Conservation (phyloP, 1,284 basidiomycete genomes). For the Blastosporella zonata region DNA sequence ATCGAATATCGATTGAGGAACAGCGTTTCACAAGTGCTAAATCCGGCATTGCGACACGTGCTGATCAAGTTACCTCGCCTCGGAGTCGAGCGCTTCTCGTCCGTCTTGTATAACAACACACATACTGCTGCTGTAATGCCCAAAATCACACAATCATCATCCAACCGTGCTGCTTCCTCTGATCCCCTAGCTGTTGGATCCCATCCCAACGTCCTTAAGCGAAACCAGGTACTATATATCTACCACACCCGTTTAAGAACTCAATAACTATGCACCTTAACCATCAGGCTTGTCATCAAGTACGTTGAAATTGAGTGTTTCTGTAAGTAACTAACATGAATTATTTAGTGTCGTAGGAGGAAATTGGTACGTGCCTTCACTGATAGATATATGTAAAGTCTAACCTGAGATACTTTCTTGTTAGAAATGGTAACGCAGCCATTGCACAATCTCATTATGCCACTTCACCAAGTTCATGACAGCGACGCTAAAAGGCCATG, state of each 20-base stretch:
- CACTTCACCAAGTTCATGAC: slow-evolving; percentile 11
- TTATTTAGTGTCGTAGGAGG: slow-evolving; percentile 58
- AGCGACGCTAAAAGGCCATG: slow-evolving; percentile 72
- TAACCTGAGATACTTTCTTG: slow-evolving; percentile 14
- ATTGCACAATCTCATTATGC: slow-evolving; percentile 4
- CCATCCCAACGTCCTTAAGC: slow-evolving; percentile 52
- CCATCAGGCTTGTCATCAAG: slow-evolving; percentile 47
- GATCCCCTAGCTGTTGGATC: slow-evolving; percentile 29
- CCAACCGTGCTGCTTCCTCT: slow-evolving; percentile 25
- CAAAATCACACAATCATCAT: slow-evolving; percentile 26
- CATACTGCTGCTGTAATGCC: slow-evolving; percentile 20
- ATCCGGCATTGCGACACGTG: slow-evolving; percentile 16
- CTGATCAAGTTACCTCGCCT: slow-evolving; percentile 10
- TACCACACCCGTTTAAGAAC: not conserved
- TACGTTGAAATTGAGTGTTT: slow-evolving; percentile 27
- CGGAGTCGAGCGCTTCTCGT: slow-evolving; percentile 6
- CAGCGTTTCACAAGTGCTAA: slow-evolving; percentile 14
- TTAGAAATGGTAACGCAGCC: slow-evolving; percentile 59
- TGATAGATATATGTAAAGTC: not conserved
- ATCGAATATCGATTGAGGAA: not conserved
- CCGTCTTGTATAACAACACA: slow-evolving; percentile 4
- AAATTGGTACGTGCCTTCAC: slow-evolving; percentile 57
- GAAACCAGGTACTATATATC: slow-evolving; percentile 48
- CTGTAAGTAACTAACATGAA: slow-evolving; percentile 23
- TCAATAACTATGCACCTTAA: slow-evolving; percentile 4